Conservation (phyloP, 495 filamentous ascomycete species). For the Penicillium egyptiacum region DNA sequence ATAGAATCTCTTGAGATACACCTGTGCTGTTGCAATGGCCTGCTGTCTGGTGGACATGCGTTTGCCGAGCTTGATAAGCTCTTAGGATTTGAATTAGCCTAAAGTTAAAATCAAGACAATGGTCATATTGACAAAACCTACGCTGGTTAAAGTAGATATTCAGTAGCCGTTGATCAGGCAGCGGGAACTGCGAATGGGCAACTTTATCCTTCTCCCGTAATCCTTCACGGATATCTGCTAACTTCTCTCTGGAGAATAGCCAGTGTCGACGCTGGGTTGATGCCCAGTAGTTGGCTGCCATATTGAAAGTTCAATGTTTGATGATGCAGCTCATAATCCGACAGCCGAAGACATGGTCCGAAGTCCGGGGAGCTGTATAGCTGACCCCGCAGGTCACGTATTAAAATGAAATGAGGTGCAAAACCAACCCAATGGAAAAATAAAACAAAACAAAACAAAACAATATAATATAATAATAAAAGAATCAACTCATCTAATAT, state of each 20-base stretch:
- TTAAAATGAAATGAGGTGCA: neutral
- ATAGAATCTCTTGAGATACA: conserved; percentile 94
- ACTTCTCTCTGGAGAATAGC: conserved; percentile 80
- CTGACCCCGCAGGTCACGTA: conserved; percentile 6
- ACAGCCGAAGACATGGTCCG: conserved; percentile 8
- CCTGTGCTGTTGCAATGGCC: conserved; percentile 88
- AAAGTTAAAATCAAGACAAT: neutral
- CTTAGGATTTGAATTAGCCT: conserved; percentile 42
- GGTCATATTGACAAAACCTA: conserved; percentile 35
- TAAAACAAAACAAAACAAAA: no score
- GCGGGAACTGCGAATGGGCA: conserved; percentile 71
- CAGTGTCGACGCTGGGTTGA: conserved; percentile 88
- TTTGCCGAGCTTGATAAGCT: conserved; percentile 78
- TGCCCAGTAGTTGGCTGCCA: conserved; percentile 98
- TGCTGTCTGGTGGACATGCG: conserved; percentile 80
- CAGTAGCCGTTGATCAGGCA: conserved; percentile 78
- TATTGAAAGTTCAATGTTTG: conserved; percentile 33
- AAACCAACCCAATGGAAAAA: neutral
- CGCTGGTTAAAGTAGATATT: conserved; percentile 92
- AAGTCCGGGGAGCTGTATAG: neutral
- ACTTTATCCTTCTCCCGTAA: conserved; percentile 71
- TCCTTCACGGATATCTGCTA: conserved; percentile 68
- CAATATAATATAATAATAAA: neutral
- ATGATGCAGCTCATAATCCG: conserved; percentile 2
- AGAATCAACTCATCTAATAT: neutral